Base-by-base conservation (phyloP, 164 flowering plant genomes). In the Annona cherimola region DNA sequence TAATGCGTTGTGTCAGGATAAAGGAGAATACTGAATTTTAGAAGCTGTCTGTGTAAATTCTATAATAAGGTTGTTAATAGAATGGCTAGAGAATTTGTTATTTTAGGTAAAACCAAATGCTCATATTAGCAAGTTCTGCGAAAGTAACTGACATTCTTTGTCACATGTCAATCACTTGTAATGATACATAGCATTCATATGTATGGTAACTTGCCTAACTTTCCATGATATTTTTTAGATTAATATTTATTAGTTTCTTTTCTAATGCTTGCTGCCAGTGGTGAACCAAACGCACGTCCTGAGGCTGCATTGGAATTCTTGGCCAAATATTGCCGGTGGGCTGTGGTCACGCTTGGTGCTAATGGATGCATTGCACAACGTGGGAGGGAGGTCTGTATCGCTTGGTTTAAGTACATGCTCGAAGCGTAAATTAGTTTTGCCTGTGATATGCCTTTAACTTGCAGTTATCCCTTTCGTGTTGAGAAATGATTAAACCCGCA, bases 291-390 rank as follows among this genome's bases (percentile, higher is more conserved):
- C 39, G 76, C 80, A 45, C 82, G 69, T 73, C 89, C 92, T 50
- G 96, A 90, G 68, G 86, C 86, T 67, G 98, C 99, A 55, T 74
- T 92, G 35, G 89, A 83, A 40, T 92, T 81, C 80, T 74, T 95
- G 75, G 84, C 85, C 9, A 78, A 81, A 66, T 79, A 86, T 73
- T 95, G 99, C 85, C 78, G 76, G 59, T 92, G 97, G 94, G 94
- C 97, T 45, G 99, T 91, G 54, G 98, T 95, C 71, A 95, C 99
- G 6, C 79, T 95, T 67, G 98, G 92, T 46, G 18, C 87, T 5
- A 83, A 89, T 18, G 99, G 98, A 71, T 91, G 94, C 85, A 85
- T 92, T 35, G 99, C 91, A 1, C 90, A 86, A 75, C 96, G 90
- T 72, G 89, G 90, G 61, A 85, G 86, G 75, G 91, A 95, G 94